These are phyloP conservation scores for Cardamine occulta DNA, from an alignment of 345 rosid species.

Conservation along the genomic window DNA sequence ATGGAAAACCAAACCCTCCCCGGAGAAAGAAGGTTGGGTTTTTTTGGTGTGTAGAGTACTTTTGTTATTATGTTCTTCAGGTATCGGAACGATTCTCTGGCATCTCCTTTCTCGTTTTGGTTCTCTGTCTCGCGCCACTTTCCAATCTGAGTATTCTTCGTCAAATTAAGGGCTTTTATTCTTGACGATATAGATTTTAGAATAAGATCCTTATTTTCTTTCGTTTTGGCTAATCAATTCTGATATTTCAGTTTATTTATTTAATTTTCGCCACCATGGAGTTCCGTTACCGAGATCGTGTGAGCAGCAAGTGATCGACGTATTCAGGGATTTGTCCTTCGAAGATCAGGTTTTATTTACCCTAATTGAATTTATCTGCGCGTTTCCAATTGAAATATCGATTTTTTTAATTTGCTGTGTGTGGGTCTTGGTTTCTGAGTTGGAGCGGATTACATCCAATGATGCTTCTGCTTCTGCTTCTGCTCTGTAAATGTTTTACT, in stretches of 20 bases:
- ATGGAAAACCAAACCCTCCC: neutral
- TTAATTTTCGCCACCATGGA: slow-evolving; percentile 34
- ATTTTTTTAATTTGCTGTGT: neutral
- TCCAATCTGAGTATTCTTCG: neutral
- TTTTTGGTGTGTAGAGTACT: neutral
- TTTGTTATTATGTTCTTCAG: neutral
- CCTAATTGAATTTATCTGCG: neutral
- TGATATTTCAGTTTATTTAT: slow-evolving; percentile 25
- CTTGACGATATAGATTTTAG: neutral
- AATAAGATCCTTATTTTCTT: neutral
- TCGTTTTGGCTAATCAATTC: neutral
- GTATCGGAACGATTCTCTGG: slow-evolving; percentile 40
- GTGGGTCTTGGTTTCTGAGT: slow-evolving; percentile 13
- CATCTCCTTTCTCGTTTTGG: slow-evolving; percentile 22
- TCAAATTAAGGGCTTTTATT: slow-evolving; percentile 15
- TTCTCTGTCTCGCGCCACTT: slow-evolving; percentile 8
- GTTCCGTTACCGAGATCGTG: slow-evolving; percentile 40
- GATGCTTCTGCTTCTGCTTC: slow-evolving; percentile 9
- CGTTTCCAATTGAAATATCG: slow-evolving; percentile 1
- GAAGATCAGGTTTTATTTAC: slow-evolving; percentile 36
- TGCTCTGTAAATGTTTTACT: neutral
- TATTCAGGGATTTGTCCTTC: slow-evolving; percentile 37
- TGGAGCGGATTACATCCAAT: slow-evolving; percentile 3
- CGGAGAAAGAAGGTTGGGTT: neutral
- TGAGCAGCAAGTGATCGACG: slow-evolving; percentile 39